phyloP scores from a whole-genome alignment of 306 rosid genomes.

The Vicia villosa region DNA sequence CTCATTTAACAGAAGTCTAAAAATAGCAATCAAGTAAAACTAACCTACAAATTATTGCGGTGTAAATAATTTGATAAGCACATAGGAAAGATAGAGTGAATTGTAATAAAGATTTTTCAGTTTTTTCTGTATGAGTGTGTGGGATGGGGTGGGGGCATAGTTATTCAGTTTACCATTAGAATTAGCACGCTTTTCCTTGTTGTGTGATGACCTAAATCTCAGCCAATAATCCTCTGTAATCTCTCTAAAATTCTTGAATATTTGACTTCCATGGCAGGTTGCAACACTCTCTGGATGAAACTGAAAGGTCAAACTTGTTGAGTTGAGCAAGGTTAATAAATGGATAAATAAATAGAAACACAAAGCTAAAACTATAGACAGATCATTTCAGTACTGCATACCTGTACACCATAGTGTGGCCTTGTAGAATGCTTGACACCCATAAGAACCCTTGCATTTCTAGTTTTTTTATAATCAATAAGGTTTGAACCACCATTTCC shows the following conservation, averaged over 20 bases:
- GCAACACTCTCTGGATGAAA: slow-evolving; percentile 99
- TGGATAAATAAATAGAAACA: slow-evolving; percentile 16
- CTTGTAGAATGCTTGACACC: slow-evolving; percentile 85
- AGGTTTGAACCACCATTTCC: slow-evolving; percentile 43
- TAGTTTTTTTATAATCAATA: slow-evolving; percentile 36
- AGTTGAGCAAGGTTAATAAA: slow-evolving; percentile 32
- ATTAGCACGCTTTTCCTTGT: slow-evolving; percentile 39
- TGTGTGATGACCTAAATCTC: slow-evolving; percentile 52
- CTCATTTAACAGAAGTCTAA: slow-evolving; percentile 6
- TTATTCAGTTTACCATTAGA: slow-evolving; percentile 62
- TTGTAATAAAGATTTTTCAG: slow-evolving; percentile 32
- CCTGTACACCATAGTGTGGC: slow-evolving; percentile 99
- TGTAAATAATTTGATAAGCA: slow-evolving; percentile 7
- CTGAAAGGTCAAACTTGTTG: slow-evolving; percentile 61
- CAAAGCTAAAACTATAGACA: slow-evolving; percentile 18
- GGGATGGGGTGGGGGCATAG: slow-evolving; percentile 1
- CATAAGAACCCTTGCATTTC: slow-evolving; percentile 68
- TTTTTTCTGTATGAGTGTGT: slow-evolving; percentile 27
- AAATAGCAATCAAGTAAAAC: slow-evolving; percentile 27
- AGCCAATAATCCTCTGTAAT: slow-evolving; percentile 83
- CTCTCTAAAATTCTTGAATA: slow-evolving; percentile 84
- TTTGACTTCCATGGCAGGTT: slow-evolving; percentile 76
- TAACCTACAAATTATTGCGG: slow-evolving; percentile 13
- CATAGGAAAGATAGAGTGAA: slow-evolving; percentile 23
- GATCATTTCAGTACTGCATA: slow-evolving; percentile 38